A percentile compares a stretch with the other conserved stretches of the same genome.
Conservation (phyloP, 139 green algal genomes). For the Marvania coccoides region DNA sequence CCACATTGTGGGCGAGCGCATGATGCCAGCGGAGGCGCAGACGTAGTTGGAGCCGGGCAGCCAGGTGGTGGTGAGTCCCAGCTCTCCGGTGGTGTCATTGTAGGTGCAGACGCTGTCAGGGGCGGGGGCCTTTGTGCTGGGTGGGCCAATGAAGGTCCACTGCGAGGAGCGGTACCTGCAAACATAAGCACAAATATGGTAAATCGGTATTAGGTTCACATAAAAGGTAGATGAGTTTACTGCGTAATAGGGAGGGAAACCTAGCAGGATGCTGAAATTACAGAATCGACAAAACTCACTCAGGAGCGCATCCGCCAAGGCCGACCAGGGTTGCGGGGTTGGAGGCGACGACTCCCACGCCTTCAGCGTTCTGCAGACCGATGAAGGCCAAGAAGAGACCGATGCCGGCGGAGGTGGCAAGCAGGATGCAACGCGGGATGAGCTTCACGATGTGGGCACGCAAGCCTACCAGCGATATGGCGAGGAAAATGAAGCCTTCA, state of each 20-base stretch:
- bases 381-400: conserved; percentile 66
- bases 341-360: conserved; percentile 59
- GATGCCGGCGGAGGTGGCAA: conserved; percentile 63
- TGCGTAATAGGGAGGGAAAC: no score
- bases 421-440: conserved; percentile 59
- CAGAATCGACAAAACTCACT: neutral
- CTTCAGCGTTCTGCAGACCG: conserved; percentile 58
- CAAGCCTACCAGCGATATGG: conserved; percentile 50
- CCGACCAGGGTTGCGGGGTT: conserved; percentile 58
- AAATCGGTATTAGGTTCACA: no score
- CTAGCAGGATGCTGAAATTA: neutral
- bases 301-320: conserved; percentile 29
- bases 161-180: conserved; percentile 1
- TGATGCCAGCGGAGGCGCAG: conserved; percentile 19
- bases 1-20: conserved; percentile 43
- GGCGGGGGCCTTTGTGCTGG: no score
- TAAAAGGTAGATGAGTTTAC: no score
- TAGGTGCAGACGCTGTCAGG: no score
- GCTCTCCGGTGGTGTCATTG: neutral
- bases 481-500: conserved; percentile 60
- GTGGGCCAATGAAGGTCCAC: neutral
- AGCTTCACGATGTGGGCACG: conserved; percentile 42
- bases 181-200: no score
- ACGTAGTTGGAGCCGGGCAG: neutral
- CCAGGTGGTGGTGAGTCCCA: neutral